Base-by-base conservation (phyloP, 176 grass and related monocot genomes). In the Eleusine indica region DNA sequence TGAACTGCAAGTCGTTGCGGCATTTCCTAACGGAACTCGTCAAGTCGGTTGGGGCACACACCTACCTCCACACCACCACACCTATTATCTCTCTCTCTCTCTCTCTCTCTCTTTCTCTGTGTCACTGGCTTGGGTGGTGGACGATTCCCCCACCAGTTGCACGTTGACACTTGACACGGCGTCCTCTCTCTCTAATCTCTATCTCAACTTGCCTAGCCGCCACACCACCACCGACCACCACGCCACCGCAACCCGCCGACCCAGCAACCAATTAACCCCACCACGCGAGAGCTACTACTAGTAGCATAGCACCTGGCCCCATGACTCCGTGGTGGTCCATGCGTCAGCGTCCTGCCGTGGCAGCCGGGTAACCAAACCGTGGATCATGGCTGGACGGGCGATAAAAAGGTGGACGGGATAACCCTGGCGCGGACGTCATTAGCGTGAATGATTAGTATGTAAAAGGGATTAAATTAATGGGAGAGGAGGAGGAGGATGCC, bases 1-100 rank as follows among this genome's bases (percentile, higher is more conserved):
- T n/a, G 83, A 44, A 14, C 83, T 28, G 69, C 28, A 65, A 57
- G 83, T 77, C 83, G 83, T 77, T 47, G 66, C 76, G 68, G 22
- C 66, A 75, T 81, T 66, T 47, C 48, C 46, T 89, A 85, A 75
- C 71, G 22, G 71, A 89, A 78, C 67, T 77, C 10, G 37, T 5
- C 13, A 62, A 70, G 70, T 42, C 63, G n/a, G 87, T 80, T 63
- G 81, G 69, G 60, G 46, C 46, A 66, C 75, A 15, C 76, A 74
- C 70, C 58, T 5, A 80, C 47, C 70, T 54, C 12, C 57, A 29
- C 69, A 4, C 17, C 19, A 4, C 52, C 52, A 25, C 25, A 25
- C 25, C 25, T 25, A 25, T 25, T 25, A 25, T 25, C 25, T 25
- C 25, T 25, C 25, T 25, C 25, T 25, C 25, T 46, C 44, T 46